phyloP scores from a whole-genome alignment of 2,329 filamentous ascomycete species.

The Botrytis fabae region DNA sequence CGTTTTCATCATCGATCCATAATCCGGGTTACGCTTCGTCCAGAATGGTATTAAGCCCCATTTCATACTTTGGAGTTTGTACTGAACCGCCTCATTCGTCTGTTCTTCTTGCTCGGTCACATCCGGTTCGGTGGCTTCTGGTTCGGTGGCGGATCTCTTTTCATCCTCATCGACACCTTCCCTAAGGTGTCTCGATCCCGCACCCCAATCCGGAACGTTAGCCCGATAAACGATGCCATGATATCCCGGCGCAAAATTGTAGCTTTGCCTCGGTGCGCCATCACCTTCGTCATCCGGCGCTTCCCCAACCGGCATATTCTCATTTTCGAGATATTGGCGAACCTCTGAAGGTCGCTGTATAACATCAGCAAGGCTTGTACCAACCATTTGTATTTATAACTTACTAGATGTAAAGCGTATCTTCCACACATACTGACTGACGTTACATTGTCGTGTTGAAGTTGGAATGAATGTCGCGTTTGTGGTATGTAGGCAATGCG shows the following conservation, averaged over 20 bases:
- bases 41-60: conserved; percentile 95
- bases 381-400: neutral
- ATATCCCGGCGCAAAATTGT: conserved; percentile 91
- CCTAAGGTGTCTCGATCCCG: conserved; percentile 43
- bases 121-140: conserved; percentile 8
- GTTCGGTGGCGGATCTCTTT: conserved; percentile 29
- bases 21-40: conserved; percentile 81
- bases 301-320: conserved; percentile 71
- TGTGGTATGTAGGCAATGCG: neutral
- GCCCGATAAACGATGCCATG: conserved; percentile 84
- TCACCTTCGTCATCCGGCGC: conserved; percentile 67
- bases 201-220: conserved; percentile 63
- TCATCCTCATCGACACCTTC: conserved; percentile 34
- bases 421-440: conserved; percentile 39
- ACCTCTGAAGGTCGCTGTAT: conserved; percentile 73
- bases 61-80: conserved; percentile 90
- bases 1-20: conserved; percentile 75
- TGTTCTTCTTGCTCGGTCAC: conserved; percentile 21
- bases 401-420: conserved; percentile 39
- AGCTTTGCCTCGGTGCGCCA: conserved; percentile 65
- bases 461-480: neutral
- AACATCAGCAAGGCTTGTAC: neutral
- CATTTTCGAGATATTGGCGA: conserved; percentile 68
- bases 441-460: conserved; percentile 10
- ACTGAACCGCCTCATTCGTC: conserved; percentile 49